Base-by-base conservation (phyloP, 148 eudicot species). In the Agrostemma githago region DNA sequence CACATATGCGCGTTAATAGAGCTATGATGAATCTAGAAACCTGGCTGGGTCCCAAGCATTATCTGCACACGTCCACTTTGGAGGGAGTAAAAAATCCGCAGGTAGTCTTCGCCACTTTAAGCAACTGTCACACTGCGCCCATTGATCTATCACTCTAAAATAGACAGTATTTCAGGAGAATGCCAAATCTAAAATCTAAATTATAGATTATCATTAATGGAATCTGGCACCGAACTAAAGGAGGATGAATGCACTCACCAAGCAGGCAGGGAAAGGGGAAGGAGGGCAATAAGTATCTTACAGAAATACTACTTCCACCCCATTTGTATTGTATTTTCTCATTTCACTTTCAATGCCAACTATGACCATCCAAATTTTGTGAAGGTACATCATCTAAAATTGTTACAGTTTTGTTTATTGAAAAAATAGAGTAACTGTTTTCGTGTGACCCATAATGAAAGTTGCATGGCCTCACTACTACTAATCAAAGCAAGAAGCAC, bases 21-120 rank as follows among this genome's bases (percentile, higher is more conserved):
- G 53, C 12, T 21, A 72, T 46, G 68, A 17, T 66, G 42, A 16
- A 17, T 37, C 41, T 34, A 76, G 26, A 6, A 70, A 88, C 96
- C 96, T 88, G 89, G 73, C 80, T 64, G 76, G 81, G 65, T 90
- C 96, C 96, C 89, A 88, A 70, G 72, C 66, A 78, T 88, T 90
- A 56, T 88, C 90, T 61, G 74, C 78, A 68, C 96, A 90, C 39
- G 88, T 86, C 96, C 96, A 90, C 56, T 75, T 87, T 34, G 92
- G 77, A 80, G 89, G 96, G 71, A 90, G 90, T 80, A 88, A 83
- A 85, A 86, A 46, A 43, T 86, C 90, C 73, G 79, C 76, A 20
- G 96, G 96, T 73, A 90, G 79, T 72, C 84, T 88, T 79, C 96
- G 84, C 96, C 96, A 90, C 70, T 90, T 90, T 53, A 76, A 85